phyloP scores from a whole-genome alignment of 352 stramenopile genomes.

The Phytophthora uliginosa region DNA sequence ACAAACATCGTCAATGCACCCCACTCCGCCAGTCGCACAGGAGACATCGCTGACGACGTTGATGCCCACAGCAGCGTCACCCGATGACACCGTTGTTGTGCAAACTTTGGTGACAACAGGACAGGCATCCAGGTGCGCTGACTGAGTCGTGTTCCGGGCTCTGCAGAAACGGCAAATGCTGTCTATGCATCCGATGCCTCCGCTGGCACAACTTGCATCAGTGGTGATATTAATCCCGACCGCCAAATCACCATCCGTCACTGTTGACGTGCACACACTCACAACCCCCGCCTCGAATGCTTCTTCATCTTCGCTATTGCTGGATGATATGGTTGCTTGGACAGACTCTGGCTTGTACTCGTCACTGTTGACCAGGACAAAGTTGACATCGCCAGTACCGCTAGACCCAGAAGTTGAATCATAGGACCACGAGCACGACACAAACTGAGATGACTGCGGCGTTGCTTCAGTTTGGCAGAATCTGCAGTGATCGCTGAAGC shows the following conservation, averaged over 20 bases:
- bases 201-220: slow-evolving; percentile 29
- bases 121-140: slow-evolving; percentile 20
- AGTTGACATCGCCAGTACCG: neutral
- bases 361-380: neutral
- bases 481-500: slow-evolving; percentile 36
- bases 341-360: neutral
- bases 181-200: slow-evolving; percentile 39
- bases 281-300: neutral
- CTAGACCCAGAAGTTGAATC: neutral
- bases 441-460: slow-evolving; percentile 25
- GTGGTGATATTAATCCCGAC: slow-evolving; percentile 40
- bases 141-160: slow-evolving; percentile 16
- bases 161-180: slow-evolving; percentile 52
- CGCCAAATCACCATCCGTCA: slow-evolving; percentile 39
- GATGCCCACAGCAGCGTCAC: slow-evolving; percentile 40
- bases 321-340: neutral
- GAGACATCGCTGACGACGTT: slow-evolving; percentile 38
- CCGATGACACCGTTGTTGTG: slow-evolving; percentile 21
- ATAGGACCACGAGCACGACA: slow-evolving; percentile 23
- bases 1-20: slow-evolving; percentile 44
- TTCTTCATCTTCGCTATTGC: neutral
- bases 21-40: slow-evolving; percentile 43
- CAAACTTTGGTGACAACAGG: slow-evolving; percentile 14
- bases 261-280: slow-evolving; percentile 23
- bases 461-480: slow-evolving; percentile 30